Base-by-base conservation (phyloP, 495 filamentous ascomycete species). In the Collariella sp. region DNA sequence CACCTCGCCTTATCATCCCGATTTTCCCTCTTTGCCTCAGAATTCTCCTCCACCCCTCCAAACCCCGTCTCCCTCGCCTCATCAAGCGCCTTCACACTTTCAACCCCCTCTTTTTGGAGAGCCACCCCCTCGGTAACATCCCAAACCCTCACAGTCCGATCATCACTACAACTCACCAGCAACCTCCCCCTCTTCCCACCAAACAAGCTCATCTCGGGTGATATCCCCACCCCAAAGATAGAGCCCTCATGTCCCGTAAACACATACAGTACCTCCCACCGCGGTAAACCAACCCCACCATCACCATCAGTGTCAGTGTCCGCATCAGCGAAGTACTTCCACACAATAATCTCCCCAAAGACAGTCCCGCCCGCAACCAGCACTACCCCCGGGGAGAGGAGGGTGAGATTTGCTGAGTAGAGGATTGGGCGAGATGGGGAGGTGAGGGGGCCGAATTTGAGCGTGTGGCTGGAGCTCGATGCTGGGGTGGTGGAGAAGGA, bases 211-310 rank as follows among this genome's bases (percentile, higher is more conserved):
- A 91, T 72, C 34, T 73, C 65, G 0, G 79, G 74, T 0, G 89
- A 96, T 22, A 96, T 85, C 9, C 78, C 74, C 11, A 97, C 84
- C 7, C 87, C 90, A 59, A 96, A 97, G 6, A 97, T 83, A 0
- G 93, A 96, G 0, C 93, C 93, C 56, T 97, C 89, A 59, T 99
- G 93, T 0, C 90, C 94, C 5, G 81, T 81, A 57, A 97, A 88
- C 23, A 85, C 82, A 50, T 80, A 80, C 40, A 93, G 81, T 16
- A 88, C 74, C 5, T 74, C 65, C 24, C 52, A 52, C 16, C 56
- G 57, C n/a, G 38, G n/a, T n/a, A n/a, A n/a, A n/a, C n/a, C n/a
- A n/a, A n/a, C n/a, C n/a, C n/a, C n/a, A n/a, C 24, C 11, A 55
- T 46, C 23, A 18, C 10, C 5, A 46, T 29, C 20, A 3, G 2